Conservation (phyloP, 31 red algal genomes). For the Bonnemaisonia californica region DNA sequence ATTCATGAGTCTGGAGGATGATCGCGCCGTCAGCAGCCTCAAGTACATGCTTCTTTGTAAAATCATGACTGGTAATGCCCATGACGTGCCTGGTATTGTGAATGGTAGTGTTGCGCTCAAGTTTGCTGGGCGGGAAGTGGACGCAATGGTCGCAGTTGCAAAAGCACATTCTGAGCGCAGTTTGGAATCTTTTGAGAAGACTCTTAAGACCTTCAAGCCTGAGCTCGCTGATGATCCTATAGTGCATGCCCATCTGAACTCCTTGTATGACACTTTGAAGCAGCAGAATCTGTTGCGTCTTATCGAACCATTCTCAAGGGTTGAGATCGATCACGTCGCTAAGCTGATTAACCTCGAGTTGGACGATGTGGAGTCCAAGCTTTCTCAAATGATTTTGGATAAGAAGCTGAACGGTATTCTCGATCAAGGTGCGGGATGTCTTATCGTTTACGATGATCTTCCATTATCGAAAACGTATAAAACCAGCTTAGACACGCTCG, state of each 20-base stretch:
- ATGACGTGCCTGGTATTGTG: constrained; percentile 83
- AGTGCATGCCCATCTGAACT: constrained; percentile 86
- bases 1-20: constrained; percentile 85
- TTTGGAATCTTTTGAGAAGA: constrained; percentile 86
- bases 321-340: constrained; percentile 95
- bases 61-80: constrained; percentile 90
- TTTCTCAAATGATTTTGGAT: constrained; percentile 97
- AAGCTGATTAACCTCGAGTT: constrained; percentile 79
- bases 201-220: constrained; percentile 70
- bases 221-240: constrained; percentile 89
- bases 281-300: constrained; percentile 92
- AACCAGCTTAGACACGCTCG: constrained; percentile 71
- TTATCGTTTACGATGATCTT: constrained; percentile 86
- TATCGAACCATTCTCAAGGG: constrained; percentile 93
- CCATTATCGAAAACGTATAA: constrained; percentile 83
- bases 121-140: constrained; percentile 84
- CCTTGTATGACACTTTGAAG: constrained; percentile 90
- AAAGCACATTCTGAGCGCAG: constrained; percentile 83
- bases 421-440: constrained; percentile 90
- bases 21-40: constrained; percentile 82
- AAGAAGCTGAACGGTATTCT: constrained; percentile 95
- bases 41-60: constrained; percentile 99
- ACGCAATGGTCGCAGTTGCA: constrained; percentile 93
- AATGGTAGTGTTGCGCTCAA: constrained; percentile 89
- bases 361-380: constrained; percentile 88